Evolutionary conservation across 176 grass and related monocot species (phyloP).

Genomic region (Hyparrhenia diplandra): DNA sequence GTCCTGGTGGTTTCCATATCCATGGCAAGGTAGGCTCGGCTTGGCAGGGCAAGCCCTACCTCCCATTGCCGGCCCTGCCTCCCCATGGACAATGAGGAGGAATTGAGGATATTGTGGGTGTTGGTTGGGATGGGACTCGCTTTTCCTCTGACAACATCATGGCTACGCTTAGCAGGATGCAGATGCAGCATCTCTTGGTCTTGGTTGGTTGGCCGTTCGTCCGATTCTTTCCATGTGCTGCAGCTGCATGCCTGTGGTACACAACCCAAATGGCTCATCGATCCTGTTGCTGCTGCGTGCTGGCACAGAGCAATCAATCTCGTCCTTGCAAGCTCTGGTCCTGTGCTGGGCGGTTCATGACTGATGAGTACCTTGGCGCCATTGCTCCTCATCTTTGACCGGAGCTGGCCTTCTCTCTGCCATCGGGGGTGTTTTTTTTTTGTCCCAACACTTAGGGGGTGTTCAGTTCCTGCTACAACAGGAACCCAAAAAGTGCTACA

Average conservation of each 20-base stretch:
- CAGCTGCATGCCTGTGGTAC: background rate
- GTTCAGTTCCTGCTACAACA: too few species aligned
- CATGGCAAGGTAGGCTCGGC: background rate
- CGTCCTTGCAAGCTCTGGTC: slow-evolving; percentile 16
- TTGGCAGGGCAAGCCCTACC: slow-evolving; percentile 28
- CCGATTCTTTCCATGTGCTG: slow-evolving; percentile 43
- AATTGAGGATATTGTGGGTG: slow-evolving; percentile 23
- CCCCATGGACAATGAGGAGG: slow-evolving; percentile 18
- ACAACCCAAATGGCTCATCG: slow-evolving; percentile 28
- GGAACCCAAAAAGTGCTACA: too few species aligned
- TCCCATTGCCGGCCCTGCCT: background rate
- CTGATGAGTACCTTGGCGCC: slow-evolving; percentile 19
- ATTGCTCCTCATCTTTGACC: slow-evolving; percentile 34
- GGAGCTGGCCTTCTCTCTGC: background rate
- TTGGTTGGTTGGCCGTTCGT: background rate
- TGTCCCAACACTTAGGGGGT: background rate
- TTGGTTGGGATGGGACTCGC: slow-evolving; percentile 50
- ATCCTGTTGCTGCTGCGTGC: slow-evolving; percentile 36
- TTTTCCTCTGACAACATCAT: slow-evolving; percentile 49
- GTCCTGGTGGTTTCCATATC: slow-evolving; percentile 26
- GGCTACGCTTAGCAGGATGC: too few species aligned
- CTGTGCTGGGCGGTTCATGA: slow-evolving; percentile 14
- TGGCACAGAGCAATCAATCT: slow-evolving; percentile 34
- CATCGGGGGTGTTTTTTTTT: background rate
- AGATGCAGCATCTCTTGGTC: too few species aligned